Conservation (phyloP, 768 basidiomycete species). For the Steccherinum ochraceum region DNA sequence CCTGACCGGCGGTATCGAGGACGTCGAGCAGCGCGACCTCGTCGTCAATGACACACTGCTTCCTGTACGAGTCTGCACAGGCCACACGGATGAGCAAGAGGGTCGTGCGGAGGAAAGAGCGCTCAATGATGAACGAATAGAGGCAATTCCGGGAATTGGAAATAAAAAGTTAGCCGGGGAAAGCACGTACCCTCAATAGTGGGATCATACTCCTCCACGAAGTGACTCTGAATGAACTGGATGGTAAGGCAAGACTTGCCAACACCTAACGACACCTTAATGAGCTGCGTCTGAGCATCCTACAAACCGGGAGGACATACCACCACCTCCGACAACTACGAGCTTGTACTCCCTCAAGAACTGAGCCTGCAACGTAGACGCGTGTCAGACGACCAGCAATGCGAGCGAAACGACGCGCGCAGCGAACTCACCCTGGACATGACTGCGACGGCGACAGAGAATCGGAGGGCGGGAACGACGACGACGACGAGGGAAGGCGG, state of each 20-base stretch:
- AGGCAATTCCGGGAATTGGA: too few relatives aligned
- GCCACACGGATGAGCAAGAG: not conserved
- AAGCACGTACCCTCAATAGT: constrained; percentile 76
- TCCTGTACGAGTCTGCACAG: constrained; percentile 91
- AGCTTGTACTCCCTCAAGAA: constrained; percentile 97
- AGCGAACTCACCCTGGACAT: constrained; percentile 28
- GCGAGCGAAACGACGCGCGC: not conserved
- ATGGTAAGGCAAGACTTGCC: constrained; percentile 94
- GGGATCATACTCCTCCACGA: constrained; percentile 91
- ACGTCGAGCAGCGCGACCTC: constrained; percentile 97
- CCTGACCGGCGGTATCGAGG: constrained; percentile 95
- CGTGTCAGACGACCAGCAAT: not conserved
- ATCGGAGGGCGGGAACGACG: constrained; percentile 2
- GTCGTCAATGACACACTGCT: constrained; percentile 97
- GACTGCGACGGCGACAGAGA: too few relatives aligned
- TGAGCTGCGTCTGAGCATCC: too few relatives aligned
- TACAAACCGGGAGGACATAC: constrained; percentile 34
- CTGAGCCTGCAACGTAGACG: constrained; percentile 48
- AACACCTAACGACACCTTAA: constrained; percentile 39
- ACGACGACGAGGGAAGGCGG: constrained; percentile 5
- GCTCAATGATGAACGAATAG: not conserved
- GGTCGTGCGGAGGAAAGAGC: not conserved
- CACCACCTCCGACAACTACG: constrained; percentile 97
- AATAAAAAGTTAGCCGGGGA: not conserved
- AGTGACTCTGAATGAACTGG: constrained; percentile 95